Conservation (phyloP, 2,329 filamentous ascomycete genomes). For the Trichoderma atrobrunneum region DNA sequence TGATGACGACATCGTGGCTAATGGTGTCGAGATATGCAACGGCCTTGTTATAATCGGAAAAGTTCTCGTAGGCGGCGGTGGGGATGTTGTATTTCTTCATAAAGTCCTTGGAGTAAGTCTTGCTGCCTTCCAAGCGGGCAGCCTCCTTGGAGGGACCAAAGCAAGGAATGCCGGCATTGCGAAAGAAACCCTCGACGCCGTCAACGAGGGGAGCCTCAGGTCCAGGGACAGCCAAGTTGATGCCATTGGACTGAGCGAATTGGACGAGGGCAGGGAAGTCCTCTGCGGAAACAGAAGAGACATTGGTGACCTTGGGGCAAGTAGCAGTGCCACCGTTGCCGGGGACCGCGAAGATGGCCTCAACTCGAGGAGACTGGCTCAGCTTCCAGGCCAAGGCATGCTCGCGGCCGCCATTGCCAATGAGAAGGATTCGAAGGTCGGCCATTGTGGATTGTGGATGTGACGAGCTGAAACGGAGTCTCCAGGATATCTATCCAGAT, state of each 20-base stretch:
- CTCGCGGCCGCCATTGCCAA: conserved; percentile 92
- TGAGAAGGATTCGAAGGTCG: conserved; percentile 70
- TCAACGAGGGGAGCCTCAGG: conserved; percentile 93
- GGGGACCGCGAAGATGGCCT: conserved; percentile 67
- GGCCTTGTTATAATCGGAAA: conserved; percentile 71
- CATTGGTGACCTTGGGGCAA: conserved; percentile 70
- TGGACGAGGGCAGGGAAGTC: conserved; percentile 75
- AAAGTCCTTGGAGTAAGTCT: conserved; percentile 96
- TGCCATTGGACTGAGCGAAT: conserved; percentile 67
- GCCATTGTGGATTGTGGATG: conserved; percentile 15
- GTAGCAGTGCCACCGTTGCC: conserved; percentile 85
- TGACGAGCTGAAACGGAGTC: background rate
- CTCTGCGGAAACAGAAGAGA: conserved; percentile 64
- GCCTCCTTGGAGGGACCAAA: conserved; percentile 86
- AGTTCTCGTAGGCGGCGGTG: conserved; percentile 88
- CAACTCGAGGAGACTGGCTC: conserved; percentile 73
- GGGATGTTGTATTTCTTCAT: conserved; percentile 90
- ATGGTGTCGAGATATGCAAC: conserved; percentile 70
- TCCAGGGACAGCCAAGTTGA: conserved; percentile 85
- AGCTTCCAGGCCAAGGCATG: conserved; percentile 95
- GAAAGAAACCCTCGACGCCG: conserved; percentile 83
- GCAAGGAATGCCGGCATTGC: conserved; percentile 67
- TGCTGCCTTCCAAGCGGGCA: conserved; percentile 90
- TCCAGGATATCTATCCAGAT: conserved; percentile 7
- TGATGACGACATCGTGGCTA: conserved; percentile 79